These are phyloP conservation scores for Coleophoma crateriformis DNA, from an alignment of 2,329 filamentous ascomycete genomes.

Conservation along the genomic window DNA sequence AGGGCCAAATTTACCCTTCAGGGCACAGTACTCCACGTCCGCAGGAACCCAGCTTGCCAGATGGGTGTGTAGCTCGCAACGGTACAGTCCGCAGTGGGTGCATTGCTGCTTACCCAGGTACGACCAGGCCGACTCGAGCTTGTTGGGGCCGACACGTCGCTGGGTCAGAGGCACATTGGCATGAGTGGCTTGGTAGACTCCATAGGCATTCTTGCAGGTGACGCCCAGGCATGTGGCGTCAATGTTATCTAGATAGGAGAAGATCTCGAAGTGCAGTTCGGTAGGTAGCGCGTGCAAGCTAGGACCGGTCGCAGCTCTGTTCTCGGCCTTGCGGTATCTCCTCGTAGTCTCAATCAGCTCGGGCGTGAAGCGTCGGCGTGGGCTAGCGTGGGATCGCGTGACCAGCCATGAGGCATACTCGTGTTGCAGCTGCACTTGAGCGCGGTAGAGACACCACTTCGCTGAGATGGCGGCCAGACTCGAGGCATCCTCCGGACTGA, in stretches of 20 bases:
- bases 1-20: conserved; percentile 51
- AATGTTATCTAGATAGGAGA: conserved; percentile 59
- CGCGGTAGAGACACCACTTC: not conserved
- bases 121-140: conserved; percentile 60
- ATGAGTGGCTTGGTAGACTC: conserved; percentile 51
- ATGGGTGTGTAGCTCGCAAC: conserved; percentile 60
- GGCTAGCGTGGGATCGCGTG: conserved; percentile 2
- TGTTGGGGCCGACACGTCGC: conserved; percentile 54
- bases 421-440: not conserved
- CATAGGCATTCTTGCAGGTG: conserved; percentile 51
- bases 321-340: not conserved
- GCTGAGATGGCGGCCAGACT: not conserved
- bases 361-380: not conserved
- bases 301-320: not conserved
- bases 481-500: not conserved
- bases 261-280: conserved; percentile 55
- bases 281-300: conserved; percentile 45
- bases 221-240: conserved; percentile 58
- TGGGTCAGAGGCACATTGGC: conserved; percentile 49
- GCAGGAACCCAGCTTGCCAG: conserved; percentile 54
- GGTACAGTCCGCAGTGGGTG: conserved; percentile 53
- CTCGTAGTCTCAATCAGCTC: not conserved
- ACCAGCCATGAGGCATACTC: conserved; percentile 1
- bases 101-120: conserved; percentile 56
- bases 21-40: conserved; percentile 53